phyloP scores from a whole-genome alignment of 345 rosid species.

The Moricandia moricandioides region DNA sequence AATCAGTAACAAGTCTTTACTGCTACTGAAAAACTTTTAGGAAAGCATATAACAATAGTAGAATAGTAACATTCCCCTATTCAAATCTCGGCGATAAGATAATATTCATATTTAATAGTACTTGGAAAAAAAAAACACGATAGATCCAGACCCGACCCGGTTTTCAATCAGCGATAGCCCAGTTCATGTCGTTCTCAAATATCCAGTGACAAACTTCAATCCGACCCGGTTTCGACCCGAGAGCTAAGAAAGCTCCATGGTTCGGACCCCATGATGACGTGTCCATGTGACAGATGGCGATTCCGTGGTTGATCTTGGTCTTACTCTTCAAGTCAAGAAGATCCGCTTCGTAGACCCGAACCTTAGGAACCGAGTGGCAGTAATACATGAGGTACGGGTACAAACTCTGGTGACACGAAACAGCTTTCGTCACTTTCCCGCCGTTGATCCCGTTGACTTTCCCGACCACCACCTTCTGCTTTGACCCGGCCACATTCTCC shows the following conservation, averaged over 20 bases:
- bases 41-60: constrained; percentile 2
- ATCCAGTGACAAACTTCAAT: constrained; percentile 91
- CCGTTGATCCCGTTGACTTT: constrained; percentile 60
- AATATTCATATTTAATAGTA: neutral
- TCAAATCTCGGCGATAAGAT: constrained; percentile 17
- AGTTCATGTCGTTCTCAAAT: constrained; percentile 76
- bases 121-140: neutral
- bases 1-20: constrained; percentile 37
- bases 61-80: constrained; percentile 35
- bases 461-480: constrained; percentile 53
- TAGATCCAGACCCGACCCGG: constrained; percentile 16
- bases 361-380: constrained; percentile 87
- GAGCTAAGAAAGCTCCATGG: constrained; percentile 68
- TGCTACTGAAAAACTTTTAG: constrained; percentile 17
- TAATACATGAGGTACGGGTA: constrained; percentile 72
- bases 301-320: constrained; percentile 65
- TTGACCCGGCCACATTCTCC: constrained; percentile 54
- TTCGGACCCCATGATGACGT: constrained; percentile 71
- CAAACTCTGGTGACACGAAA: constrained; percentile 78
- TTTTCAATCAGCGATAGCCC: constrained; percentile 52
- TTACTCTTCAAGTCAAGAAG: constrained; percentile 46
- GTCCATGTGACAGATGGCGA: constrained; percentile 80
- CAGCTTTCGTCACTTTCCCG: constrained; percentile 60
- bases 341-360: constrained; percentile 72
- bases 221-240: constrained; percentile 68